phyloP scores from a whole-genome alignment of 176 grass and related monocot genomes.

The Lolium multiflorum region DNA sequence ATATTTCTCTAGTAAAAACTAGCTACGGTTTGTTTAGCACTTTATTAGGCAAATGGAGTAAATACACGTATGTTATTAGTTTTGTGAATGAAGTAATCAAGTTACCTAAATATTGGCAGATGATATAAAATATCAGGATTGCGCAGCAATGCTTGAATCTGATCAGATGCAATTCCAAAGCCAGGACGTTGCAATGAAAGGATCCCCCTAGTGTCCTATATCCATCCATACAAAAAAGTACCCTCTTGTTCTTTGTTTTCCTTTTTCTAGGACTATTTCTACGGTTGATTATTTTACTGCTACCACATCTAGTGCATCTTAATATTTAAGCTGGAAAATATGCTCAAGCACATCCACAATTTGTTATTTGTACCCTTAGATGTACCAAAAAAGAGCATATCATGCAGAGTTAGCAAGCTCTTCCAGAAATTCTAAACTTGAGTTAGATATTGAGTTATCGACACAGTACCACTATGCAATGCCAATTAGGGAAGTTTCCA shows the following conservation, averaged over 20 bases:
- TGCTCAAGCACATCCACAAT: background rate
- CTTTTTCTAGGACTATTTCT: background rate
- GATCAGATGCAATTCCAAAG: background rate
- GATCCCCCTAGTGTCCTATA: background rate
- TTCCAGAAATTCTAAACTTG: background rate
- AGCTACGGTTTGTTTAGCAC: constrained; percentile 6
- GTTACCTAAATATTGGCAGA: background rate
- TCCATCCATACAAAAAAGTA: constrained; percentile 1
- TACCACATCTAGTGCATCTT: background rate
- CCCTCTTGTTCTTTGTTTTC: background rate
- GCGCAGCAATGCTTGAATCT: background rate
- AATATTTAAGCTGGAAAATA: background rate
- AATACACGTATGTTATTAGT: background rate
- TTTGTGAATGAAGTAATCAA: constrained; percentile 27
- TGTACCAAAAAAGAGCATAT: background rate
- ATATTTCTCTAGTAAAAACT: background rate
- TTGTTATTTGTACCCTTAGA: background rate
- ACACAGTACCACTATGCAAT: background rate
- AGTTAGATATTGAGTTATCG: background rate
- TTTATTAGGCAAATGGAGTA: background rate
- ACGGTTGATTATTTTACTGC: background rate
- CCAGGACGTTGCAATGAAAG: background rate
- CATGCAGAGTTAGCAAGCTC: background rate
- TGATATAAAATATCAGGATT: constrained; percentile 26
- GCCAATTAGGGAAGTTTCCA: background rate